Conservation (phyloP, 805 yeast genomes). For the Metschnikowia santaceciliae region DNA sequence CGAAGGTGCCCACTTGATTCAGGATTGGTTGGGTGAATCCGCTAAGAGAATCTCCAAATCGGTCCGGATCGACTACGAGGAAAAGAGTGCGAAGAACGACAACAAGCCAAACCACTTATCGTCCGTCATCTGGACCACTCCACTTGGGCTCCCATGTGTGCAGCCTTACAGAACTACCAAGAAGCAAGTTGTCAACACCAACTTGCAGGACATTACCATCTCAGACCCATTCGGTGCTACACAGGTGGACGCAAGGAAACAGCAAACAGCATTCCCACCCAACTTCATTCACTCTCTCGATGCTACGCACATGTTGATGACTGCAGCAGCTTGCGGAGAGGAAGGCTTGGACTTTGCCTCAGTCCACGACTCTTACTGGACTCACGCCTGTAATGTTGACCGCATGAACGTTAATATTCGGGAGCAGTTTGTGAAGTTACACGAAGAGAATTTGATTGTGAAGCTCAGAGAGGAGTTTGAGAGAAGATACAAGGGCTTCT, state of each 20-base stretch:
- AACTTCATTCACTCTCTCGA: constrained; percentile 92
- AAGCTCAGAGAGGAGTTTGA: constrained; percentile 75
- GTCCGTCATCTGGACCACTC: constrained; percentile 97
- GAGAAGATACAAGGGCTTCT: constrained; percentile 68
- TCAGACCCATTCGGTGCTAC: constrained; percentile 82
- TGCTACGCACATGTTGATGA: constrained; percentile 93
- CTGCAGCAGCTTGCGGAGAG: constrained; percentile 74
- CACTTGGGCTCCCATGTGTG: constrained; percentile 91
- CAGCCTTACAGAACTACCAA: constrained; percentile 85
- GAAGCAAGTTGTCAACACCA: constrained; percentile 68
- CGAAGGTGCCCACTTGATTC: constrained; percentile 89
- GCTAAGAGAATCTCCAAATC: constrained; percentile 79
- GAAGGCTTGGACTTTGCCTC: constrained; percentile 75
- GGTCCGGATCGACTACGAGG: constrained; percentile 61
- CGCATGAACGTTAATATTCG: constrained; percentile 67
- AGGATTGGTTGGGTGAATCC: constrained; percentile 91
- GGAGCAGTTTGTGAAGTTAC: constrained; percentile 74
- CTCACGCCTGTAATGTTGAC: constrained; percentile 84
- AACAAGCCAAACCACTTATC: constrained; percentile 66
- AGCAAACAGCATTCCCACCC: constrained; percentile 92
- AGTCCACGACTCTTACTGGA: constrained; percentile 98
- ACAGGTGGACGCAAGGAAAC: constrained; percentile 84
- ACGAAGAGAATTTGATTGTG: constrained; percentile 66
- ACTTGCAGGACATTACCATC: constrained; percentile 81
- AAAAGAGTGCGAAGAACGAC: constrained; percentile 26